Conservation (phyloP, 768 basidiomycete species). For the Agaricus blazei region DNA sequence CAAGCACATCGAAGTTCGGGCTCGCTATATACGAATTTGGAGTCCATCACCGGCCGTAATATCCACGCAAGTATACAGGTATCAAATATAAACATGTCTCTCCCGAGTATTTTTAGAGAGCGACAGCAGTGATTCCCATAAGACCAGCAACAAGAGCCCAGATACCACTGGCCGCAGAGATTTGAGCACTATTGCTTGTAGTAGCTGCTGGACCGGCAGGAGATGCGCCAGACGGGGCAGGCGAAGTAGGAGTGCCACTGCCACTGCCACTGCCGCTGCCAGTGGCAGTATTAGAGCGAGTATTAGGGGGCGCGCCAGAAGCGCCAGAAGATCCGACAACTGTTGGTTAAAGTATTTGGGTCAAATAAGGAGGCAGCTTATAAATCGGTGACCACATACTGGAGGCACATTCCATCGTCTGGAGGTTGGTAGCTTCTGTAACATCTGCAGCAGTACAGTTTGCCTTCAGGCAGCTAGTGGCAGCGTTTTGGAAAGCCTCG, state of each 20-base stretch:
- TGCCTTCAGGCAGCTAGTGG: conserved; percentile 14
- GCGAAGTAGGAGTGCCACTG: conserved; percentile 4
- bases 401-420: conserved; percentile 14
- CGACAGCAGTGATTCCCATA: neutral
- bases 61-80: too few relatives aligned
- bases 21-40: too few relatives aligned
- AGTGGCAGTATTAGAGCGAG: neutral
- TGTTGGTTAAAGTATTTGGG: neutral
- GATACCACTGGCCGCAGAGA: neutral
- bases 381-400: conserved; percentile 10
- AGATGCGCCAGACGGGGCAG: neutral
- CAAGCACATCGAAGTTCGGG: too few relatives aligned
- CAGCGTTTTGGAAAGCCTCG: conserved; percentile 18
- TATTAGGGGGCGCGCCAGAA: neutral
- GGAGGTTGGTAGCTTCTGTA: conserved; percentile 14
- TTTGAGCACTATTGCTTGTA: neutral
- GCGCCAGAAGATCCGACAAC: neutral
- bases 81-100: too few relatives aligned
- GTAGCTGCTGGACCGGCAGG: neutral
- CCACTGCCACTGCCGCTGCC: neutral
- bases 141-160: conserved; percentile 5
- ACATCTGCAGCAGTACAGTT: conserved; percentile 17
- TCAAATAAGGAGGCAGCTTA: neutral
- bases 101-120: neutral
- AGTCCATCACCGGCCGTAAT: too few relatives aligned